phyloP scores from a whole-genome alignment of 441 rosid genomes.

The Biscutella laevigata region DNA sequence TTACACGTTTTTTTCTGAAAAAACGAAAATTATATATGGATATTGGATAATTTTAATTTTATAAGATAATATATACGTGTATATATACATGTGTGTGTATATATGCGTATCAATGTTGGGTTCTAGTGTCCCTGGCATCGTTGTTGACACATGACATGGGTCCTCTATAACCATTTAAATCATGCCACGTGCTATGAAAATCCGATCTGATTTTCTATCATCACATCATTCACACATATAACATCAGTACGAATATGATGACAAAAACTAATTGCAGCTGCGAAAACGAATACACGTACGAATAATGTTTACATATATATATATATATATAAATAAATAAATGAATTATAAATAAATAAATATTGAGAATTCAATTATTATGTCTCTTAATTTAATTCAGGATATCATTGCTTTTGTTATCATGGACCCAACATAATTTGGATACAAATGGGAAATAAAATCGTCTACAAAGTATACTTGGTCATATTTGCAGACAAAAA shows the following conservation, averaged over 20 bases:
- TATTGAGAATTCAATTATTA: slow-evolving; percentile 1
- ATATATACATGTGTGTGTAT: too few species aligned
- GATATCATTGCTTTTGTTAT: slow-evolving; percentile 7
- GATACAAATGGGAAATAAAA: too few species aligned
- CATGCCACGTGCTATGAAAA: not conserved
- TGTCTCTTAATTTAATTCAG: not conserved
- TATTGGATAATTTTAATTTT: too few species aligned
- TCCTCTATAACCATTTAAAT: not conserved
- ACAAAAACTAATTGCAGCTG: slow-evolving; percentile 14
- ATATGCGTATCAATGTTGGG: slow-evolving; percentile 10
- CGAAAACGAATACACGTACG: slow-evolving; percentile 19
- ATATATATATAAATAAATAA: not conserved
- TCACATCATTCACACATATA: not conserved
- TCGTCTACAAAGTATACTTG: too few species aligned
- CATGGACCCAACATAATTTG: slow-evolving; percentile 13
- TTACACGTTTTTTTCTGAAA: too few species aligned
- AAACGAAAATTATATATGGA: too few species aligned
- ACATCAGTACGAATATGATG: slow-evolving; percentile 11
- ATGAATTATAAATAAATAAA: not conserved
- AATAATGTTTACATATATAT: too few species aligned
- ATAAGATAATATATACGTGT: too few species aligned
- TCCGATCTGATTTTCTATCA: slow-evolving; percentile 7
- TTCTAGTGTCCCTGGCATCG: not conserved
- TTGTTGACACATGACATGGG: not conserved
- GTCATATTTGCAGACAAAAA: too few species aligned